These are phyloP conservation scores for Ceratocystiopsis brevicomis DNA, from an alignment of 2,329 filamentous ascomycete species.

Conservation along the genomic window DNA sequence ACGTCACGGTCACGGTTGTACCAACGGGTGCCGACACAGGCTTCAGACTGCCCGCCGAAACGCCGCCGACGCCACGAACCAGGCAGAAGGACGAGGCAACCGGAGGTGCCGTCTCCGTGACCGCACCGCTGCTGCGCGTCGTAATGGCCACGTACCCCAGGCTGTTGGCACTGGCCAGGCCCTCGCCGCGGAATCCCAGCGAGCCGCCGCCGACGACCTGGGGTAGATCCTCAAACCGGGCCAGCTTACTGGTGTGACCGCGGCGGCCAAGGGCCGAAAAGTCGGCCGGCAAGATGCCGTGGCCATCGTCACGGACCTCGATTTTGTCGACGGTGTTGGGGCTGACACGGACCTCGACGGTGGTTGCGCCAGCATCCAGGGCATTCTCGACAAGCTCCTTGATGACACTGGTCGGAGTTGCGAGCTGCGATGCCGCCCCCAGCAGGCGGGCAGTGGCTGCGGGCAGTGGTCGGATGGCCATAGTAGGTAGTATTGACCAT, in stretches of 20 bases:
- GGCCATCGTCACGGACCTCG: constrained; percentile 55
- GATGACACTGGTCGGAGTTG: constrained; percentile 40
- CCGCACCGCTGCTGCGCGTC: constrained; percentile 25
- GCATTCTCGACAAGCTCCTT: constrained; percentile 68
- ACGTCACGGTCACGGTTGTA: constrained; percentile 43
- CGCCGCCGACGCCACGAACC: constrained; percentile 20
- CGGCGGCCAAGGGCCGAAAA: constrained; percentile 40
- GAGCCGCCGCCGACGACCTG: constrained; percentile 31
- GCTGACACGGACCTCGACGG: constrained; percentile 44
- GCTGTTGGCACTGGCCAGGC: constrained; percentile 45
- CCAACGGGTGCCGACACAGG: constrained; percentile 39
- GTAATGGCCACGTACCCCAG: constrained; percentile 41
- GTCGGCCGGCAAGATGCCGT: constrained; percentile 45
- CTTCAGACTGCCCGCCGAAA: constrained; percentile 14
- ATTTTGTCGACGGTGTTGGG: constrained; percentile 49
- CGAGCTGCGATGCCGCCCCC: constrained; percentile 40
- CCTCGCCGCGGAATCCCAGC: constrained; percentile 62
- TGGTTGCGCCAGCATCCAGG: constrained; percentile 50
- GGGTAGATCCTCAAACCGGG: constrained; percentile 40
- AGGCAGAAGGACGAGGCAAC: constrained; percentile 34
- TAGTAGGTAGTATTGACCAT: constrained; percentile 13
- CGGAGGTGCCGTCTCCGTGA: constrained; percentile 35
- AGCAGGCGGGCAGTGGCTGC: constrained; percentile 33
- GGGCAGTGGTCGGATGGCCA: constrained; percentile 32
- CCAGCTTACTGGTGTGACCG: constrained; percentile 59